These are phyloP conservation scores for Neofusicoccum umdonicola DNA, from an alignment of 2,329 filamentous ascomycete species.

Conservation along the genomic window DNA sequence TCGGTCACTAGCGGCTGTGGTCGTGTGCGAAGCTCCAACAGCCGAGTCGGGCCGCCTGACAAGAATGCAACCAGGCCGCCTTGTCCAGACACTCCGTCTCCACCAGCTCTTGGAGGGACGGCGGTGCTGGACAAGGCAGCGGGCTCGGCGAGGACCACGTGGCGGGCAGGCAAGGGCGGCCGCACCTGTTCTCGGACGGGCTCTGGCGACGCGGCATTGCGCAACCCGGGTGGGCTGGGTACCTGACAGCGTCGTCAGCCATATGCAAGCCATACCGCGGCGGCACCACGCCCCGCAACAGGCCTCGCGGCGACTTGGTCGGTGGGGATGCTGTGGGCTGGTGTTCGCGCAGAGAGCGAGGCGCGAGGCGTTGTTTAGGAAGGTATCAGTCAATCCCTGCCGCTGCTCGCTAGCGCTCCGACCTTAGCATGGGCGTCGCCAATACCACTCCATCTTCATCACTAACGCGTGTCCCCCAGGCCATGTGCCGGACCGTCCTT, in stretches of 20 bases:
- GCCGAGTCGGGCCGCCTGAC: background rate
- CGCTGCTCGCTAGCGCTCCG: background rate
- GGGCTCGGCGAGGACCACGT: background rate
- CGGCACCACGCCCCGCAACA: background rate
- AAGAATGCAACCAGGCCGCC: conserved; percentile 2
- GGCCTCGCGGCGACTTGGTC: background rate
- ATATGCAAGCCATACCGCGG: background rate
- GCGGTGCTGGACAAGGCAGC: too few species aligned
- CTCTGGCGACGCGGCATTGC: background rate
- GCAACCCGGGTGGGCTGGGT: background rate
- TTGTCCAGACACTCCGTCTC: background rate
- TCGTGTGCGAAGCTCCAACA: background rate
- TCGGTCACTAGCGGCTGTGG: background rate
- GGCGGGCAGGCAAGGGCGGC: background rate
- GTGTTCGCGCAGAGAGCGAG: background rate
- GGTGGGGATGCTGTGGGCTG: background rate
- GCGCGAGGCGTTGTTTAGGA: background rate
- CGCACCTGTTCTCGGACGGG: background rate
- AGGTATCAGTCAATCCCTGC: conserved; percentile 12
- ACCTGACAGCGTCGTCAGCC: background rate
- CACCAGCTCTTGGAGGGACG: background rate
- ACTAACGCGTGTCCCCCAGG: background rate
- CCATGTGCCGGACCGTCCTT: background rate
- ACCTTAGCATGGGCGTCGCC: background rate
- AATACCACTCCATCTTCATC: background rate